Conservation (phyloP, 2,329 filamentous ascomycete species). For the Lasiodiplodia gonubiensis region DNA sequence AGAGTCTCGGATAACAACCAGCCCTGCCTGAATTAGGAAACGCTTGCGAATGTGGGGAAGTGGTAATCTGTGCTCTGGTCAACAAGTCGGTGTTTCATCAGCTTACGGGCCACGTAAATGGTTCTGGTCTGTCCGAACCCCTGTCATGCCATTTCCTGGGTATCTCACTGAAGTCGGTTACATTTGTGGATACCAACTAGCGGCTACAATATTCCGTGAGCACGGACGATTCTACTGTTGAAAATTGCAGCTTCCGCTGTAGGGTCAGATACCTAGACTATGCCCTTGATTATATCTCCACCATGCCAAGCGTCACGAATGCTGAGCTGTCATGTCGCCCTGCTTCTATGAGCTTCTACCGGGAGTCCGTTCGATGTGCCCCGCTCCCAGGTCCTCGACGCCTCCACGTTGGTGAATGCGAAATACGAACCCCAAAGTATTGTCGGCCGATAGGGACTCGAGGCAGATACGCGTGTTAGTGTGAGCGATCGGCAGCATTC, state of each 20-base stretch:
- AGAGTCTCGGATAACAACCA: not conserved
- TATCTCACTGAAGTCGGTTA: not conserved
- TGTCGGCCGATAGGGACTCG: not conserved
- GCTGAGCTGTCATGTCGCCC: not conserved
- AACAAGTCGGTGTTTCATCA: not conserved
- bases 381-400: not conserved
- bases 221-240: not conserved
- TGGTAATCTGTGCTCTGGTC: not conserved
- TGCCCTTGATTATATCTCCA: not conserved
- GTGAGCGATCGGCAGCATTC: not conserved
- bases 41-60: slow-evolving; percentile 8
- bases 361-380: not conserved
- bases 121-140: not conserved
- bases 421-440: not conserved
- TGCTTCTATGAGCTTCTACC: not conserved
- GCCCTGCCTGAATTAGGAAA: not conserved
- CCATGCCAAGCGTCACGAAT: not conserved
- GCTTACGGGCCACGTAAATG: not conserved
- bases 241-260: not conserved
- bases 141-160: not conserved
- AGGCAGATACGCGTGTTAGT: not conserved
- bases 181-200: not conserved
- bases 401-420: not conserved
- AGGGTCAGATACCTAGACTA: not conserved
- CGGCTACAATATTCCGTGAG: not conserved